Base-by-base conservation (phyloP, 2,329 filamentous ascomycete genomes). In the Fusarium hostae region DNA sequence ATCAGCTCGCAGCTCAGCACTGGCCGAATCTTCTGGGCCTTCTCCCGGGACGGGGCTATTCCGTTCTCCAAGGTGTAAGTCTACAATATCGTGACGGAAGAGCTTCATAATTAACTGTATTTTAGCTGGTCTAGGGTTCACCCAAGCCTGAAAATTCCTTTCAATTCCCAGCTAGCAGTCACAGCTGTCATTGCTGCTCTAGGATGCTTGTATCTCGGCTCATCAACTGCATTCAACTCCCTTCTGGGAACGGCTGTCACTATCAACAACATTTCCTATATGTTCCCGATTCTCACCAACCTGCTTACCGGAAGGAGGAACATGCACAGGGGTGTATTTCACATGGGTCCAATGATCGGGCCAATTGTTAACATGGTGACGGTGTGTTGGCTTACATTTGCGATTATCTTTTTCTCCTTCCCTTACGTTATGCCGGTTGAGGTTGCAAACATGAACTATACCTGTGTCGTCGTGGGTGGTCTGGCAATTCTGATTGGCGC, bases 401-500 rank as follows among this genome's bases (percentile, higher is more conserved):
- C 63, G 2, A 65, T 66, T 9, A 7, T 66, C 0, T 66, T 66
- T 6, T 66, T 66, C 43, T 66, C 63, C 0, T 66, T 66, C 43
- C 63, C 63, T 0, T 66, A 66, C 6, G 50, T 65, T 9, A 65
- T 58, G 60, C 63, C 63, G 0, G 63, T 66, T 4, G n/a, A 65
- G 9, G 22, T 34, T n/a, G 32, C 30, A 6, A 66, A 66, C 3
- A 66, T 66, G 63, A 66, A 66, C 16, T 66, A 66, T 1, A 66
- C 63, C 1, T 65, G 63, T 1, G 63, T 66, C 0, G 63, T 66
- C 4, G 63, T 66, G 1, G 60, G 63, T 4, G 63, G 63, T 0
- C 34, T 66, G 2, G 5, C 35, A 6, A 66, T 66, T 0, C 1
- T 66, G 0, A 30, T 66, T 5, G 50, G 32, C 5, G 12, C 3